A percentile compares a stretch with the other conserved stretches of the same genome.
These are phyloP conservation scores for Epichloe amarillans DNA, from an alignment of 2,329 filamentous ascomycete species.

Conservation along the genomic window DNA sequence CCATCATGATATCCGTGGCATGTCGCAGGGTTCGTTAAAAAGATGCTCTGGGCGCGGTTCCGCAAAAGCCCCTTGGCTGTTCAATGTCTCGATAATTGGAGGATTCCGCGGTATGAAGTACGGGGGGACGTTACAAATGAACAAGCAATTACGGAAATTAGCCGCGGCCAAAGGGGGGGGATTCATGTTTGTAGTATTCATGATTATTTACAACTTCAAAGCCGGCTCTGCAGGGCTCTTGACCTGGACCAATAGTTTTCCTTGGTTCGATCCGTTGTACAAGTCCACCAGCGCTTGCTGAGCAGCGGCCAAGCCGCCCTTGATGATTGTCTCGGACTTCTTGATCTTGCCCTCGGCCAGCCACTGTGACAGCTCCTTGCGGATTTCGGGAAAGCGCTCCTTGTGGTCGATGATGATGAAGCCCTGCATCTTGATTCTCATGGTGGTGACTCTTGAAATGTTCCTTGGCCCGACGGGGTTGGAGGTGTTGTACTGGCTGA, in stretches of 20 bases:
- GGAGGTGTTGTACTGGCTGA: conserved; percentile 53
- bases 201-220: conserved; percentile 9
- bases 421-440: conserved; percentile 51
- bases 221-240: conserved; percentile 20
- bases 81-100: no score
- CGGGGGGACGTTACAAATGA: no score
- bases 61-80: no score
- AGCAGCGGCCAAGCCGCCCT: conserved; percentile 52
- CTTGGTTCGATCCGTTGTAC: conserved; percentile 57
- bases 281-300: conserved; percentile 50
- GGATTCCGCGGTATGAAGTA: no score
- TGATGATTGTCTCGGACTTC: conserved; percentile 56
- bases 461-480: conserved; percentile 43
- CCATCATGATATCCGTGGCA: no score
- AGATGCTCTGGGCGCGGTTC: no score
- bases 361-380: conserved; percentile 51
- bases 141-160: no score
- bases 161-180: no score
- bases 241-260: conserved; percentile 47
- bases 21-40: no score
- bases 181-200: no score
- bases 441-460: conserved; percentile 36
- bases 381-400: conserved; percentile 42
- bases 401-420: conserved; percentile 62
- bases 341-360: conserved; percentile 59